A percentile compares a stretch with the other conserved stretches of the same genome.
Conservation (phyloP, 192 early-diverging fungal genomes). For the Thoreauomyces humboldtii region DNA sequence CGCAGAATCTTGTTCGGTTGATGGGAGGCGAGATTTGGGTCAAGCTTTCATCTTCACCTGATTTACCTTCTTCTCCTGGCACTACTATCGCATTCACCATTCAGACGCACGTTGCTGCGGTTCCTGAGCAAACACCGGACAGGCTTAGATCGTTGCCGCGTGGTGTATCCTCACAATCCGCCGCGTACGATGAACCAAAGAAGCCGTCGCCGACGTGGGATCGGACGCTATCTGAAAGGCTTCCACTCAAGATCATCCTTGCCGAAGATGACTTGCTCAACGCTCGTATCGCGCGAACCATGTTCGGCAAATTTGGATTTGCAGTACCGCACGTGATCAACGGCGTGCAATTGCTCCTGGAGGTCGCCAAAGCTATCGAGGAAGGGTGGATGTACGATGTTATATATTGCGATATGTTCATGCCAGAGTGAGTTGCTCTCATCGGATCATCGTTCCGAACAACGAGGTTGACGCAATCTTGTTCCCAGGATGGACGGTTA, state of each 20-base stretch:
- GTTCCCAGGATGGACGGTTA: conserved; percentile 17
- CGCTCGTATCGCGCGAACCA: not conserved
- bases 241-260: conserved; percentile 4
- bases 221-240: not conserved
- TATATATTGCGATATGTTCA: conserved; percentile 8
- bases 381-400: conserved; percentile 15
- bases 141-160: no score
- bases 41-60: not conserved
- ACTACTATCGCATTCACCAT: conserved; percentile 16
- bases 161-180: no score
- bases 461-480: not conserved
- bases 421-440: conserved; percentile 13
- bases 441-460: no score
- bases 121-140: no score
- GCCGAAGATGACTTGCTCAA: conserved; percentile 14
- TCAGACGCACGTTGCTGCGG: not conserved
- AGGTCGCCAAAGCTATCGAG: not conserved
- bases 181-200: no score
- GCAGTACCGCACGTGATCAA: not conserved
- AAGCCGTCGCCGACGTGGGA: no score
- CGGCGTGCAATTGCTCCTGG: not conserved
- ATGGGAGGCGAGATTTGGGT: conserved; percentile 13
- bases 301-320: conserved; percentile 14
- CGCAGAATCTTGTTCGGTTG: not conserved
- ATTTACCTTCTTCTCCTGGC: not conserved